Percentiles rank a stretch among this genome's conserved stretches.
Conservation (phyloP, 805 yeast species). For the Yarrowia divulgata region DNA sequence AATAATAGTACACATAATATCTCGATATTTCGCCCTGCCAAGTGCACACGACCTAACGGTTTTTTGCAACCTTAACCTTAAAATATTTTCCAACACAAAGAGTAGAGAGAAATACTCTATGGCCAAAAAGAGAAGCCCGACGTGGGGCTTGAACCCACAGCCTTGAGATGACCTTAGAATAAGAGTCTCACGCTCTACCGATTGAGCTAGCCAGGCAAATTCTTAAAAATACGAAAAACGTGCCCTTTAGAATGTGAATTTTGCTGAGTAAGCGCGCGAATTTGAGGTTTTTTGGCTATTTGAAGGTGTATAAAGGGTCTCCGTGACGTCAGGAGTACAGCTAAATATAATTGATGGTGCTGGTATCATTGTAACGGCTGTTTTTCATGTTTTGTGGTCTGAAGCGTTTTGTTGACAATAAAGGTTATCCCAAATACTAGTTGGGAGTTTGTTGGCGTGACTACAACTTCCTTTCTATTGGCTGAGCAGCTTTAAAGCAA, state of each 20-base stretch:
- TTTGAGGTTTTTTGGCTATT: too few relatives aligned
- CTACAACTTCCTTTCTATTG: too few relatives aligned
- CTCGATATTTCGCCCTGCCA: neutral
- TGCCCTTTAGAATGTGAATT: neutral
- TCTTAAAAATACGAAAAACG: neutral
- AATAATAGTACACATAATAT: too few relatives aligned
- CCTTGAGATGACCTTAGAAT: slow-evolving; percentile 33
- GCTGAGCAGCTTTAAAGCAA: too few relatives aligned
- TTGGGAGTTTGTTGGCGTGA: too few relatives aligned
- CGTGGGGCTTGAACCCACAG: slow-evolving; percentile 40
- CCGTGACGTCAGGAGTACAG: too few relatives aligned
- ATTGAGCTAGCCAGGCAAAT: slow-evolving; percentile 38
- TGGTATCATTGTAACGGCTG: too few relatives aligned
- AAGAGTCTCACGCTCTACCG: slow-evolving; percentile 40
- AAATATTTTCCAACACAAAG: neutral
- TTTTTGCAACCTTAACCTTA: neutral
- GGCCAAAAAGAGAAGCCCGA: slow-evolving; percentile 27
- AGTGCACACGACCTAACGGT: slow-evolving; percentile 20
- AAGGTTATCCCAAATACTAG: too few relatives aligned
- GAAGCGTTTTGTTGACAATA: too few relatives aligned
- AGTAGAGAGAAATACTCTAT: neutral
- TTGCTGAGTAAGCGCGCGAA: neutral
- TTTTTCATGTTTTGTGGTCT: too few relatives aligned
- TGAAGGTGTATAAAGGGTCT: too few relatives aligned
- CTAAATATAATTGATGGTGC: too few relatives aligned